These are phyloP conservation scores for Chalaropsis ovoidea DNA, from an alignment of 2,329 filamentous ascomycete genomes.

Conservation along the genomic window DNA sequence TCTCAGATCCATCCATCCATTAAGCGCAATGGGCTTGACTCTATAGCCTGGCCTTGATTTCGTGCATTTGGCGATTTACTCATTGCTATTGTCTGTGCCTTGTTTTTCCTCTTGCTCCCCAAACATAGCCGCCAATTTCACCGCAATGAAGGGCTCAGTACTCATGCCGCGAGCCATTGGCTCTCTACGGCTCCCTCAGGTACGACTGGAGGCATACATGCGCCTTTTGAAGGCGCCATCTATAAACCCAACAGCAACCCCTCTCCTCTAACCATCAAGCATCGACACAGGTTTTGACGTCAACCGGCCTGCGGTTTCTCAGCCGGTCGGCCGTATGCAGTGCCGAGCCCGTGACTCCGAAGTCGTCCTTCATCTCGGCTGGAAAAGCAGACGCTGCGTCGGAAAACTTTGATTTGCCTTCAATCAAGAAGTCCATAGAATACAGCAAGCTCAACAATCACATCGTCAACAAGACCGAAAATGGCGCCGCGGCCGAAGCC, in stretches of 20 bases:
- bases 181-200: slow-evolving; percentile 4
- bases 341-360: slow-evolving; percentile 7
- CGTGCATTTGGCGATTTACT: neutral
- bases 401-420: neutral
- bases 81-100: neutral
- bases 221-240: neutral
- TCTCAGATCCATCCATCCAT: neutral
- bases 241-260: neutral
- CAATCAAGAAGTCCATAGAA: slow-evolving; percentile 3
- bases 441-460: slow-evolving; percentile 25
- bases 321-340: slow-evolving; percentile 6
- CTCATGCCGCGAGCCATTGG: slow-evolving; percentile 17
- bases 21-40: neutral
- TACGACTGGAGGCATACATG: neutral
- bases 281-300: neutral
- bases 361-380: neutral
- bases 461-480: slow-evolving; percentile 24
- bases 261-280: neutral
- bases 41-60: neutral
- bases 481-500: slow-evolving; percentile 21
- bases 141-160: slow-evolving; percentile 13
- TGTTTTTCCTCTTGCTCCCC: neutral
- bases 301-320: neutral
- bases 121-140: neutral
- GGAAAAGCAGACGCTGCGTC: neutral